phyloP scores from a whole-genome alignment of 164 flowering plant genomes.

The Akebia trifoliata region DNA sequence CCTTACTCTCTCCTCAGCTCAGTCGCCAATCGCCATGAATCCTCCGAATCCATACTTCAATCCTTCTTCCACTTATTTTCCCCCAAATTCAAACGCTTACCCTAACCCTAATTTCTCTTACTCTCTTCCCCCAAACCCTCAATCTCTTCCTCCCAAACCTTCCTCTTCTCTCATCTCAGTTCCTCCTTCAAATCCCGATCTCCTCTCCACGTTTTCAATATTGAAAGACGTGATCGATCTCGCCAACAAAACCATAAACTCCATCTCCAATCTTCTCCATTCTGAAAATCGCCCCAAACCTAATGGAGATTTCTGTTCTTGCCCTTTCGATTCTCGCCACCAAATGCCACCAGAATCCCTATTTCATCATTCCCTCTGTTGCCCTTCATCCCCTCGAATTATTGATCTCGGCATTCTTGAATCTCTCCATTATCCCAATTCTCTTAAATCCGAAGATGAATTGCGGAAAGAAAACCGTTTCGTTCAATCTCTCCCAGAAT shows the following conservation, averaged over 20 bases:
- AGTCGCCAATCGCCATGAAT: constrained; percentile 4
- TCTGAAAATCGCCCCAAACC: constrained; percentile 6
- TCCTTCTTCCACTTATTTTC: constrained; percentile 19
- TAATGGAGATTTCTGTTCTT: constrained; percentile 25
- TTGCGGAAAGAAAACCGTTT: constrained; percentile 17
- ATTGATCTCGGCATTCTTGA: constrained; percentile 20
- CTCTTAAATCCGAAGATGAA: constrained; percentile 30
- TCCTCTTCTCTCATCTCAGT: constrained; percentile 1
- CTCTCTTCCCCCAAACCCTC: constrained; percentile 6
- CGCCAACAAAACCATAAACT: constrained; percentile 29
- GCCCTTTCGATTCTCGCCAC: constrained; percentile 67
- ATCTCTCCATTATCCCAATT: constrained; percentile 38
- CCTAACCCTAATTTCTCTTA: constrained; percentile 17
- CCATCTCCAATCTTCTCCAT: constrained; percentile 27
- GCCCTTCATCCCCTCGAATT: constrained; percentile 41
- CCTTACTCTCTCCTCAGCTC: not conserved
- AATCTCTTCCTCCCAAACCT: constrained; percentile 7
- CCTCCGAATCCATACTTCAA: constrained; percentile 7
- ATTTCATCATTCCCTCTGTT: constrained; percentile 63
- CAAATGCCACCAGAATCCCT: constrained; percentile 58
- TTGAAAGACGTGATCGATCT: constrained; percentile 38
- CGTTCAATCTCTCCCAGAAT: constrained; percentile 10
- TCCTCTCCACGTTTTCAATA: constrained; percentile 27
- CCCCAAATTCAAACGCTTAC: constrained; percentile 14
- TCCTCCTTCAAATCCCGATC: constrained; percentile 12